Base-by-base conservation (phyloP, 2,329 filamentous ascomycete species). In the Diaporthe sp. region DNA sequence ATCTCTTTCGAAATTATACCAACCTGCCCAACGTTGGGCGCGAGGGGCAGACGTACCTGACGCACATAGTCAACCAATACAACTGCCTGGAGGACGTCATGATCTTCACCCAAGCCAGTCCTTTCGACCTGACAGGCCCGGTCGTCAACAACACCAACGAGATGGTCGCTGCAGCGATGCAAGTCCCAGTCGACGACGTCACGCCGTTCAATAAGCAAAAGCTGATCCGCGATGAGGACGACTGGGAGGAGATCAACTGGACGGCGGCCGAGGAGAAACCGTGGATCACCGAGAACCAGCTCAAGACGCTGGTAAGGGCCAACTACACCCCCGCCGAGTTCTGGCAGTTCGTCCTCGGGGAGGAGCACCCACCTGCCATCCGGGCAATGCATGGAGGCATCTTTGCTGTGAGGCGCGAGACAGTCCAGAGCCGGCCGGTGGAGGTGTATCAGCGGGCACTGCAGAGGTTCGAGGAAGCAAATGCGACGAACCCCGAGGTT, bases 321-420 rank as follows among this genome's bases (percentile, higher is more conserved):
- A 68, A 60, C 62, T 78, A 73, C 34, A 77, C 75, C 13, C 75
- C 76, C 3, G 77, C 46, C 12, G 74, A 75, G 42, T 77, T 73
- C 37, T 78, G 76, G 76, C 72, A 31, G 1, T 53, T 65, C 53
- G 28, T 77, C 15, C 34, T 77, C 9, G 62, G 75, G 10, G 68
- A 67, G 4, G 31, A 49, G 28, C 77, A 76, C 39, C 77, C 77
- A 15, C 75, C 75, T 13, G 74, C 76, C 5, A 75, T 77, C 5
- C 65, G 70, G 9, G 77, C 77, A 13, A 78, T 78, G 76, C 77
- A 78, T 49, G 76, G 76, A 15, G 77, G 77, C 1, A 78, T 55
- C 0, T 78, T 77, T 51, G 75, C 76, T 10, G 75, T 76, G 10
- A 65, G 70, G 28, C 62, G 75, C 19, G 76, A 78, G 72, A 75